A percentile compares a stretch with the other conserved stretches of the same genome.
phyloP scores from a whole-genome alignment of 129 eudicot genomes.

The Erigeron canadensis region DNA sequence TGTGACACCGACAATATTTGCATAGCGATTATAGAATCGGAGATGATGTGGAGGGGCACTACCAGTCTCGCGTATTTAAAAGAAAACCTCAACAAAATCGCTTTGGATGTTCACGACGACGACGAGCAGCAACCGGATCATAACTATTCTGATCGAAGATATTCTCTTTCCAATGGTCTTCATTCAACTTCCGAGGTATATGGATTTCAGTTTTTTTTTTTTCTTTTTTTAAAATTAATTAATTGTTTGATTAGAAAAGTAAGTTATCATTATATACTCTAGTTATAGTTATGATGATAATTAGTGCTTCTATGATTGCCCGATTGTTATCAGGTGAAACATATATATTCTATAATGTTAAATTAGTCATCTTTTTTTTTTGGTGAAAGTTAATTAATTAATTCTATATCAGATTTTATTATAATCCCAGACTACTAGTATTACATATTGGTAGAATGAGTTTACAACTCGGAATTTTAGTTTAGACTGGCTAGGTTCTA shows the following conservation, averaged over 20 bases:
- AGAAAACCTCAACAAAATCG: slow-evolving; percentile 83
- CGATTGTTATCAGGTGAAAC: not conserved
- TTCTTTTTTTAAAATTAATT: no score
- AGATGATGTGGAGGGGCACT: slow-evolving; percentile 89
- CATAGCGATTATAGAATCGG: not conserved
- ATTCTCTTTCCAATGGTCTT: slow-evolving; percentile 57
- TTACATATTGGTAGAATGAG: not conserved
- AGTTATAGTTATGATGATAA: no score
- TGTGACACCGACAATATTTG: slow-evolving; percentile 28
- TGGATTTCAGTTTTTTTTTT: not conserved
- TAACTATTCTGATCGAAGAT: slow-evolving; percentile 60
- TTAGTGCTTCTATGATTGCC: not conserved
- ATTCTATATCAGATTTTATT: not conserved
- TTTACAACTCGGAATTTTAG: not conserved
- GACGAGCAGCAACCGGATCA: slow-evolving; percentile 42
- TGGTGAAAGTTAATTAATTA: not conserved
- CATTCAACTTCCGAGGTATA: slow-evolving; percentile 67
- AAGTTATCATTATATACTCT: no score
- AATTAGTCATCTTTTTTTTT: not conserved
- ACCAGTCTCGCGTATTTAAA: slow-evolving; percentile 68
- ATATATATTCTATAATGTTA: not conserved
- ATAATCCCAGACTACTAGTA: not conserved
- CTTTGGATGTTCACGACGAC: slow-evolving; percentile 78
- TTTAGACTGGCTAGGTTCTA: not conserved
- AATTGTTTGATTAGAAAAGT: no score